Base-by-base conservation (phyloP, 306 rosid species). In the Purshia tridentata region DNA sequence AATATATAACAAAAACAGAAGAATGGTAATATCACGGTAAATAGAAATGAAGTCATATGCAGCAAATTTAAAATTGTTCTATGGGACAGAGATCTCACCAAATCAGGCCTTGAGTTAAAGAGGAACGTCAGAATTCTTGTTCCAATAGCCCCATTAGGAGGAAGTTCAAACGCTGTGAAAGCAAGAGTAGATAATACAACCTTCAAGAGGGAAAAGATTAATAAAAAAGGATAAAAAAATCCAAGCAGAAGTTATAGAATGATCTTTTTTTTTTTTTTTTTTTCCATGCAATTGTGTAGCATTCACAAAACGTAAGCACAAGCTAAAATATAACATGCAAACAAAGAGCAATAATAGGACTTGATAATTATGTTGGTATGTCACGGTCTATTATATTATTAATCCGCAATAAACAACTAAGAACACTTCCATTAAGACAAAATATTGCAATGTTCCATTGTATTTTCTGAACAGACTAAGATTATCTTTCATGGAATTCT, bases 91-190 rank as follows among this genome's bases (percentile, higher is more conserved):
- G 61, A 59, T 50, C 91, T 88, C 79, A 94, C 98, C 95, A 94
- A 87, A 83, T 94, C 99, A 84, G 99, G 71, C 85, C 96, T 87
- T 10, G 99, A 92, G 83, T 94, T 92, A 83, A 94, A 94, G 78
- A 94, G 96, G 75, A 87, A 94, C 78, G 88, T 81, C 91, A 94
- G 81, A 42, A 94, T 83, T 81, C 75, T 79, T 81, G 99, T 94
- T 77, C 99, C 99, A 77, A 94, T 73, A 55, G 99, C 99, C 62
- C 91, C 96, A 81, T 94, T 94, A 54, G 97, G 95, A 71, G 99
- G 99, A 81, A 94, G 99, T 78, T 94, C 99, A 81, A 94, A 94
- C 66, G 99, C 96, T 59, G 97, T 94, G 85, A 94, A 94, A 83
- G 97, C 98, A 45, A 94, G 81, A 72, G 99, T 94, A 76, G 92